phyloP scores from a whole-genome alignment of 1,139 yeast species.

The Magnusiomyces sp. region DNA sequence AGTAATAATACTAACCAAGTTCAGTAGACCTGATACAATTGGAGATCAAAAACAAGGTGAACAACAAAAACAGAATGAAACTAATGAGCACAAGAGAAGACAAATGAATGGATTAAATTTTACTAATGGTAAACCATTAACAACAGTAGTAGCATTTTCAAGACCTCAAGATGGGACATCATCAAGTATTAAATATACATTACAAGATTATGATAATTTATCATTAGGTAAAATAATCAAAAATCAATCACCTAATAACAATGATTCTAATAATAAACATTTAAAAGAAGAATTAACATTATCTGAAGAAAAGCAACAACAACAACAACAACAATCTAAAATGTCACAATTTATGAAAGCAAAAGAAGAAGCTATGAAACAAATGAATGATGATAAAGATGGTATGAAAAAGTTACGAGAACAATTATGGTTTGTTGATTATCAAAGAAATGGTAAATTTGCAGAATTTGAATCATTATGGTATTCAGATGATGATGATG shows the following conservation, averaged over 20 bases:
- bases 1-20: too few relatives aligned
- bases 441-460: slow-evolving; percentile 36
- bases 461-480: slow-evolving; percentile 56
- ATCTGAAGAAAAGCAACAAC: too few relatives aligned
- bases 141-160: too few relatives aligned
- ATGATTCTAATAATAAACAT: too few relatives aligned
- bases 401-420: slow-evolving; percentile 69
- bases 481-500: slow-evolving; percentile 32
- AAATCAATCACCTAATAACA: background rate
- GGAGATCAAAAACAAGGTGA: background rate
- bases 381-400: slow-evolving; percentile 87
- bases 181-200: too few relatives aligned
- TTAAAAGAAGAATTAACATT: too few relatives aligned
- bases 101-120: too few relatives aligned
- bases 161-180: too few relatives aligned
- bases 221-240: too few relatives aligned
- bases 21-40: background rate
- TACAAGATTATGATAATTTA: too few relatives aligned
- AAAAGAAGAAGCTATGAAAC: slow-evolving; percentile 48
- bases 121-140: too few relatives aligned
- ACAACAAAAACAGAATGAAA: background rate
- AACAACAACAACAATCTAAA: background rate
- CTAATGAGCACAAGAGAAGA: background rate
- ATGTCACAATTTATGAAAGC: slow-evolving; percentile 3
- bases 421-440: slow-evolving; percentile 58